Percentiles rank a stretch among this genome's conserved stretches.
phyloP scores from a whole-genome alignment of 179 eudicot genomes.

The Spinacia oleracea region DNA sequence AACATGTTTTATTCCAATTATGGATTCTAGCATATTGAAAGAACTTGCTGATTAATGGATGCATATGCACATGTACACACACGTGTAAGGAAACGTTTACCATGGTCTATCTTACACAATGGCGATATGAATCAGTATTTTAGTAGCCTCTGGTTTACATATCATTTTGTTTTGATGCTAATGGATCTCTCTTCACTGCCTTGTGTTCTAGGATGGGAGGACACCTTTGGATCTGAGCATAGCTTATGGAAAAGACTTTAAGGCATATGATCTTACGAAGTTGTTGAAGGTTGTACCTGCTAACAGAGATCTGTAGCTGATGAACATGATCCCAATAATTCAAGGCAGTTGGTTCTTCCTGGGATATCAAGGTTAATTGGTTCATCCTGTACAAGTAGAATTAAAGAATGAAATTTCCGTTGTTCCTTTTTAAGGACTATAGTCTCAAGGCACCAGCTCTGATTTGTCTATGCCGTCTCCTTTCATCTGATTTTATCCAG shows the following conservation, averaged over 20 bases:
- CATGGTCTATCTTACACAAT: not conserved
- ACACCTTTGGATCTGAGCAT: conserved; percentile 77
- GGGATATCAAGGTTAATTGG: not conserved
- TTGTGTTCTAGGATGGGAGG: conserved; percentile 65
- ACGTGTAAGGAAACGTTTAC: not conserved
- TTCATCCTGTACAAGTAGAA: not conserved
- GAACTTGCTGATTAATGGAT: not conserved
- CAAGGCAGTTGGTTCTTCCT: not conserved
- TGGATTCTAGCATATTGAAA: not conserved
- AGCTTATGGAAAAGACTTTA: conserved; percentile 92
- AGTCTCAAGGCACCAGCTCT: no score
- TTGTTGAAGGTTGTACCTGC: conserved; percentile 70
- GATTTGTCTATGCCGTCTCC: not conserved
- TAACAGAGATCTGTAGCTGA: conserved; percentile 37
- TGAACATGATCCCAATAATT: conserved; percentile 10
- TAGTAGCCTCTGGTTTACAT: not conserved
- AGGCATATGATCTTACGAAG: conserved; percentile 81
- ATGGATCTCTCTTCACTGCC: conserved; percentile 7
- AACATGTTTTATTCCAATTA: not conserved
- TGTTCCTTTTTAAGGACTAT: not conserved
- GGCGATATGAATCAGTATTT: not conserved
- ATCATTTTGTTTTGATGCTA: not conserved
- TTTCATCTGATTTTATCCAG: not conserved
- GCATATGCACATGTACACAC: not conserved
- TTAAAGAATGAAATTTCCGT: not conserved